These are phyloP conservation scores for Neurospora africana DNA, from an alignment of 495 filamentous ascomycete species.

Conservation along the genomic window DNA sequence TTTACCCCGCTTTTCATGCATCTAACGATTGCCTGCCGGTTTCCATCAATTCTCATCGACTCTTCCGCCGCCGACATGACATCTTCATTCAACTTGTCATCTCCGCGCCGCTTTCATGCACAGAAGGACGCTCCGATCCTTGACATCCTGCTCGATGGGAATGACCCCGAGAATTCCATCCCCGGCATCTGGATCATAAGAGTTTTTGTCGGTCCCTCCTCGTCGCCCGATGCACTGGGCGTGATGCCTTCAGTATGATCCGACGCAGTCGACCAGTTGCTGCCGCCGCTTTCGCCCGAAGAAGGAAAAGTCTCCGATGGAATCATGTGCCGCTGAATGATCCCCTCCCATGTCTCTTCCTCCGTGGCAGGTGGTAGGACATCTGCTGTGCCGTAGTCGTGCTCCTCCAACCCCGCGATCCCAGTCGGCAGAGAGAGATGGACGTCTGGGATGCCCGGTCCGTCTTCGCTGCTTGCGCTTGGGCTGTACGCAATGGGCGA, in stretches of 20 bases:
- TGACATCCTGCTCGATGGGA: not conserved
- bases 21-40: not conserved
- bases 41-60: not conserved
- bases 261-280: not conserved
- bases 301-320: not conserved
- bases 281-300: not conserved
- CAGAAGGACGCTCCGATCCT: too few species aligned
- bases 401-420: not conserved
- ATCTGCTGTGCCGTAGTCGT: not conserved
- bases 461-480: not conserved
- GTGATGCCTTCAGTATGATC: not conserved
- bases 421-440: not conserved
- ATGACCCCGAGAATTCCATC: too few species aligned
- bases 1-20: not conserved
- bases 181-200: not conserved
- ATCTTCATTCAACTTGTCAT: not conserved
- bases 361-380: not conserved
- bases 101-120: not conserved
- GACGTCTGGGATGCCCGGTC: not conserved
- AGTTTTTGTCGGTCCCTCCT: not conserved
- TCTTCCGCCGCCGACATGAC: not conserved
- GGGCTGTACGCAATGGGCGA: not conserved
- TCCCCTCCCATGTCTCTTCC: not conserved
- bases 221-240: not conserved
- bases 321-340: not conserved